These are phyloP conservation scores for Vanilla planifolia DNA, from an alignment of 106 monocot species.

Conservation along the genomic window DNA sequence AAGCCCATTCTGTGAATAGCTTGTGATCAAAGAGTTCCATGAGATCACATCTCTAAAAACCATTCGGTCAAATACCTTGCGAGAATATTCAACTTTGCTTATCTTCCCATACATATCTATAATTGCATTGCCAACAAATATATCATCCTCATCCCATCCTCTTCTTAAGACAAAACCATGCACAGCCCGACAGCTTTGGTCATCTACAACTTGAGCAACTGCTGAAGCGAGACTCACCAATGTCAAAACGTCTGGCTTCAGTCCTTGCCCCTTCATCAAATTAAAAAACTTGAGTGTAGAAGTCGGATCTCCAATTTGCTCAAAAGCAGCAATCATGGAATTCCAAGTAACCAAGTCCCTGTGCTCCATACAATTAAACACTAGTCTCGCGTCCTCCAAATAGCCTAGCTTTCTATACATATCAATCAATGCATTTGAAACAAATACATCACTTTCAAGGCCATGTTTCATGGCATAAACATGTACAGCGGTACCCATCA, in stretches of 20 bases:
- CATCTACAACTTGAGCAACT: constrained; percentile 26
- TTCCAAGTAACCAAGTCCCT: constrained; percentile 66
- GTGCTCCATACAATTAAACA: constrained; percentile 33
- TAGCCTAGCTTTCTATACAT: constrained; percentile 50
- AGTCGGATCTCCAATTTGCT: constrained; percentile 36
- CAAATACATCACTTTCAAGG: constrained; percentile 47
- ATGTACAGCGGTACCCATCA: constrained; percentile 38
- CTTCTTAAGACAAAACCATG: constrained; percentile 41
- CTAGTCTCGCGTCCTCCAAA: constrained; percentile 19
- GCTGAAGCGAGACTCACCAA: constrained; percentile 43
- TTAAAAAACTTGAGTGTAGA: constrained; percentile 31
- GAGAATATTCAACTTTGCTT: constrained; percentile 28
- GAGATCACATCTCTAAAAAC: constrained; percentile 47
- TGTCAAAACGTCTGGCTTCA: constrained; percentile 39
- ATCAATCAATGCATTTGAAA: constrained; percentile 62
- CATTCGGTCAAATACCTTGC: constrained; percentile 47
- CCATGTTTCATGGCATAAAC: constrained; percentile 36
- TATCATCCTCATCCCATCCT: constrained; percentile 21
- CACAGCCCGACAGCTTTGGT: constrained; percentile 31
- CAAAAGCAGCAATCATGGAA: constrained; percentile 59
- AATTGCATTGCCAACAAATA: constrained; percentile 62
- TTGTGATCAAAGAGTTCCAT: constrained; percentile 64
- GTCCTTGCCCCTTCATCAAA: constrained; percentile 28
- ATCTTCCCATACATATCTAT: constrained; percentile 83
- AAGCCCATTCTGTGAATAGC: constrained; percentile 53